Conservation (phyloP, 371 early-diverging fungal genomes). For the Rhizopus arrhizus region DNA sequence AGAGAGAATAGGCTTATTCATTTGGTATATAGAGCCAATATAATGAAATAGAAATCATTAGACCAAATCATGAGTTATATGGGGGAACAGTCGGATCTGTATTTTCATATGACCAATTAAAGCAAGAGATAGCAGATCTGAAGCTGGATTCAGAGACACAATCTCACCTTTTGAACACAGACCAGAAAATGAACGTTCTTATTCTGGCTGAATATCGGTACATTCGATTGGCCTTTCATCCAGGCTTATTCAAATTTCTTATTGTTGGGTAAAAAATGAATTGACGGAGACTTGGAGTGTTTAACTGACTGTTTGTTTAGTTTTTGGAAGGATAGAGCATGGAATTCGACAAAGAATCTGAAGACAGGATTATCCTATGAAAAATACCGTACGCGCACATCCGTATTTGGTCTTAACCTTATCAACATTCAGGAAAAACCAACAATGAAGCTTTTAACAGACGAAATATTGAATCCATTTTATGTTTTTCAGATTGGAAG, state of each 20-base stretch:
- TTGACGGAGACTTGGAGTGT: no score
- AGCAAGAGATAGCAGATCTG: conserved; percentile 36
- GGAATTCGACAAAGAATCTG: conserved; percentile 56
- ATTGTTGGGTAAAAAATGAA: conserved; percentile 54
- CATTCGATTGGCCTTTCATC: conserved; percentile 84
- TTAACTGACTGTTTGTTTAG: conserved; percentile 19
- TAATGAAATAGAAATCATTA: conserved; percentile 63
- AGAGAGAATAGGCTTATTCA: no score
- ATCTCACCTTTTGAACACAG: conserved; percentile 35
- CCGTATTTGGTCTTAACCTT: conserved; percentile 85
- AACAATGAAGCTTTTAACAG: conserved; percentile 70
- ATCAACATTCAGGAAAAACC: conserved; percentile 85
- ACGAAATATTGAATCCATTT: conserved; percentile 90
- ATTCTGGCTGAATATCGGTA: conserved; percentile 80
- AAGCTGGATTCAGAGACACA: conserved; percentile 23
- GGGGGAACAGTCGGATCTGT: conserved; percentile 73
- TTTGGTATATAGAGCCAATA: conserved; percentile 66
- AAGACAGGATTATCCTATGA: conserved; percentile 61
- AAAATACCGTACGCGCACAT: conserved; percentile 58
- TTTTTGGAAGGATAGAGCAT: conserved; percentile 77
- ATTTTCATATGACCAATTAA: conserved; percentile 55
- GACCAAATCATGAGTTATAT: conserved; percentile 61
- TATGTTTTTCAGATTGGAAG: conserved; percentile 93
- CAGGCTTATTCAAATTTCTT: conserved; percentile 70
- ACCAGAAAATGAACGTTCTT: conserved; percentile 39